Evolutionary conservation across 2,329 filamentous ascomycete genomes (phyloP).

Genomic region (Ophiostoma populinum): DNA sequence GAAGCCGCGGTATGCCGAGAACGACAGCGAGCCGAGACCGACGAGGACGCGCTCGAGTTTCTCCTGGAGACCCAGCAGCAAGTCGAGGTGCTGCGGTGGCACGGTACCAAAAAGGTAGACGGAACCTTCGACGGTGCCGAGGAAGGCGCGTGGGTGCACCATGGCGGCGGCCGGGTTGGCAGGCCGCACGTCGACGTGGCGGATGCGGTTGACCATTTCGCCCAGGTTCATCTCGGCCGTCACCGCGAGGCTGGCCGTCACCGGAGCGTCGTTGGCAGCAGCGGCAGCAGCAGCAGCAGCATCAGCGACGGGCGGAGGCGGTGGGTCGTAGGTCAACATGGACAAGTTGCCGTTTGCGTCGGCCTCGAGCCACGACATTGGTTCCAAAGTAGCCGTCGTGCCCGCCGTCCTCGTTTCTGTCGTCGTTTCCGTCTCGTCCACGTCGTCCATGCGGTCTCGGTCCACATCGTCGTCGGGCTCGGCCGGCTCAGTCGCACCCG

Average conservation of each 20-base stretch:
- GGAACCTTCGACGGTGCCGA: conserved; percentile 80
- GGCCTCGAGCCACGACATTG: conserved; percentile 57
- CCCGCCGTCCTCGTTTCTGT: not conserved
- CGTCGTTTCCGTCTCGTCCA: not conserved
- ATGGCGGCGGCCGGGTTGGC: conserved; percentile 42
- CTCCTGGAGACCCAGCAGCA: conserved; percentile 67
- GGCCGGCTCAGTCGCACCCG: not conserved
- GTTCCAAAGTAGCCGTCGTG: too few species aligned
- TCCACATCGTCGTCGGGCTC: not conserved
- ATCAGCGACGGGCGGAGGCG: too few species aligned
- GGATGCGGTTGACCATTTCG: conserved; percentile 84
- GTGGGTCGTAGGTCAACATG: conserved; percentile 66
- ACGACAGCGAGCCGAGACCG: conserved; percentile 56
- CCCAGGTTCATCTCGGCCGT: conserved; percentile 68
- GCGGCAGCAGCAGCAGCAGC: too few species aligned
- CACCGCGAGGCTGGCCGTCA: conserved; percentile 46
- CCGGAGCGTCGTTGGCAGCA: too few species aligned
- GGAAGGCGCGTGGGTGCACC: conserved; percentile 67
- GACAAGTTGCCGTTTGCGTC: conserved; percentile 81
- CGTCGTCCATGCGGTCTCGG: too few species aligned
- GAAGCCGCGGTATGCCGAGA: conserved; percentile 69
- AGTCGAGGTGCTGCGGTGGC: conserved; percentile 50
- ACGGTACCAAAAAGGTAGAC: conserved; percentile 84
- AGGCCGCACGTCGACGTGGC: conserved; percentile 47
- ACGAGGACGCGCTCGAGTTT: conserved; percentile 49